phyloP scores from a whole-genome alignment of 2,329 filamentous ascomycete species.

The Grosmannia huntii region DNA sequence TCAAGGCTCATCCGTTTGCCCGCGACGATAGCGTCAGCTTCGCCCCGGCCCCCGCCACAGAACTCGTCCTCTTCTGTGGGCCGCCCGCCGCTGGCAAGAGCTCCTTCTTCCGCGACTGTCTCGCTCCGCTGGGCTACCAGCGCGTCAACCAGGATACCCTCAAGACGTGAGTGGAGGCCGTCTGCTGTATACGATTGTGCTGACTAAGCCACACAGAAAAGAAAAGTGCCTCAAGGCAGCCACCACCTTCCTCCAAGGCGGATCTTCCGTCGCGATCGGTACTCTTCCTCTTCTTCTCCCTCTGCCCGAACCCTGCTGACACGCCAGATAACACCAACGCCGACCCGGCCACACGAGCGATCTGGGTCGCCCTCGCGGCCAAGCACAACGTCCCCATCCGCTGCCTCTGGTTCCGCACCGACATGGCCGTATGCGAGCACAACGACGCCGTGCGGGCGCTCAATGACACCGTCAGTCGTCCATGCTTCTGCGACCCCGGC shows the following conservation, averaged over 20 bases:
- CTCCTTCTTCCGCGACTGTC: constrained; percentile 69
- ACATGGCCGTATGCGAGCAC: constrained; percentile 60
- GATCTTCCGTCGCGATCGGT: constrained; percentile 67
- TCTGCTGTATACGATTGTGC: too few species aligned
- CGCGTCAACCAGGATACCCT: constrained; percentile 84
- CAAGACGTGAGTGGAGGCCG: constrained; percentile 40
- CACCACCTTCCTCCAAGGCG: constrained; percentile 47
- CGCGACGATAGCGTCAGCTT: constrained; percentile 15
- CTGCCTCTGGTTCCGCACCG: constrained; percentile 73
- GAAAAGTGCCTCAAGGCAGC: constrained; percentile 63
- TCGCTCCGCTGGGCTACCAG: constrained; percentile 68
- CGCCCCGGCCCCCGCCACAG: constrained; percentile 49
- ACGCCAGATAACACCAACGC: constrained; percentile 86
- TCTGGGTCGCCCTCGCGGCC: constrained; percentile 66
- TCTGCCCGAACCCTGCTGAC: background rate
- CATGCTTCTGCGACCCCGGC: too few species aligned
- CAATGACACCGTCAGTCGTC: constrained; percentile 27
- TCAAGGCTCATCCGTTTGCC: constrained; percentile 38
- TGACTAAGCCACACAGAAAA: constrained; percentile 20
- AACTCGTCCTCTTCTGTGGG: constrained; percentile 77
- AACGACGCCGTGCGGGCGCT: constrained; percentile 76
- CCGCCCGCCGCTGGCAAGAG: constrained; percentile 87
- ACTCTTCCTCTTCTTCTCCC: background rate
- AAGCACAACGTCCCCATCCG: constrained; percentile 63
- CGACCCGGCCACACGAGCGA: constrained; percentile 59